These are phyloP conservation scores for Inga laurina DNA, from an alignment of 306 rosid genomes.

Conservation along the genomic window DNA sequence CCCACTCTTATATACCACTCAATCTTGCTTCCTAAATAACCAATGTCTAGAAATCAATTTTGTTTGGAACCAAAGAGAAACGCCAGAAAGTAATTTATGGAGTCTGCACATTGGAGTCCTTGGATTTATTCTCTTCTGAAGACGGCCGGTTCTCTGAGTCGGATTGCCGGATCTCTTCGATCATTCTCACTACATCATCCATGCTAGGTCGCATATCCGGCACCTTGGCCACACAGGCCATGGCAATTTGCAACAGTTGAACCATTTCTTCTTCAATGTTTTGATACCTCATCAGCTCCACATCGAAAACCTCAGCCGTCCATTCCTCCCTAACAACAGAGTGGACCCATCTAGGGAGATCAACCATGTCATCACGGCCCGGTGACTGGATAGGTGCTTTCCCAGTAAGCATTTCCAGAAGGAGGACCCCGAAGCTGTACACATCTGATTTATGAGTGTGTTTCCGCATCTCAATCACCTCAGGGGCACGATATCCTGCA, in stretches of 20 bases:
- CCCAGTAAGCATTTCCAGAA: slow-evolving; percentile 90
- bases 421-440: slow-evolving; percentile 90
- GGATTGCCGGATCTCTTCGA: slow-evolving; percentile 91
- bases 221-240: slow-evolving; percentile 87
- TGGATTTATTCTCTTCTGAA: slow-evolving; percentile 91
- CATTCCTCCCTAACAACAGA: slow-evolving; percentile 98
- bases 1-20: slow-evolving; percentile 46
- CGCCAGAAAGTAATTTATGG: slow-evolving; percentile 49
- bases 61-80: slow-evolving; percentile 14
- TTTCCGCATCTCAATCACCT: slow-evolving; percentile 85
- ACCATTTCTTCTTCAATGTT: slow-evolving; percentile 97
- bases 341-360: slow-evolving; percentile 98
- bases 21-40: slow-evolving; percentile 48
- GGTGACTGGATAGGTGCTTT: slow-evolving; percentile 95
- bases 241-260: slow-evolving; percentile 94
- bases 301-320: slow-evolving; percentile 96
- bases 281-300: slow-evolving; percentile 88
- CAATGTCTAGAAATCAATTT: slow-evolving; percentile 21
- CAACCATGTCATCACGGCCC: slow-evolving; percentile 85
- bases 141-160: slow-evolving; percentile 98
- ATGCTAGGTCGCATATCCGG: slow-evolving; percentile 89
- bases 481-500: slow-evolving; percentile 94
- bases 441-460: slow-evolving; percentile 93
- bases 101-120: slow-evolving; percentile 83
- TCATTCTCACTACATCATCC: slow-evolving; percentile 89